Conservation (phyloP, 768 basidiomycete species). For the Macrocybe gigantea region DNA sequence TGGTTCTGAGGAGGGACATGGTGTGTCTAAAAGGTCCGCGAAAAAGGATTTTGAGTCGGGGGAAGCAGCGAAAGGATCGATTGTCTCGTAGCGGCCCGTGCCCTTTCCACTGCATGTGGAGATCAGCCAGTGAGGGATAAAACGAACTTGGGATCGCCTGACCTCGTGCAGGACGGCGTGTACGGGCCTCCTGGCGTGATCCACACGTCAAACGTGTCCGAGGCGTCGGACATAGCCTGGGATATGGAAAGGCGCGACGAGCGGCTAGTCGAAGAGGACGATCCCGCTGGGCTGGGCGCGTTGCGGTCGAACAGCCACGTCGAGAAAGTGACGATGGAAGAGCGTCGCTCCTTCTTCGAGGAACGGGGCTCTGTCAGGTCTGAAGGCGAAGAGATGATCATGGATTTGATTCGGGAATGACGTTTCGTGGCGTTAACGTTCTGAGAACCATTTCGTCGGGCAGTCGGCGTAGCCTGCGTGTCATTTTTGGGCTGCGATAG, state of each 20-base stretch:
- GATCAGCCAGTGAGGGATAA: too few species aligned
- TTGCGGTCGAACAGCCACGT: constrained; percentile 29
- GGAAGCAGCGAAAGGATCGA: constrained; percentile 36
- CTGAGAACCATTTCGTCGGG: constrained; percentile 9
- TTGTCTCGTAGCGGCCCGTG: constrained; percentile 14
- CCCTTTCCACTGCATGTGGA: not conserved
- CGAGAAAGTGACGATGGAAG: constrained; percentile 28
- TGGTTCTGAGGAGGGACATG: constrained; percentile 11
- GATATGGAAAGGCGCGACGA: constrained; percentile 10
- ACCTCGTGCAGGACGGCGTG: constrained; percentile 8
- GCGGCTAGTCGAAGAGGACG: constrained; percentile 13
- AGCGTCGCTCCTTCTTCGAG: constrained; percentile 19
- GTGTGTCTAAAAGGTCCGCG: constrained; percentile 29
- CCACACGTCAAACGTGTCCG: constrained; percentile 23
- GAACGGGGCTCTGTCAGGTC: constrained; percentile 4
- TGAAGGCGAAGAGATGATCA: constrained; percentile 15
- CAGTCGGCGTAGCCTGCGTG: constrained; percentile 5
- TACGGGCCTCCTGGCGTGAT: constrained; percentile 26
- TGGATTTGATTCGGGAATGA: constrained; percentile 22
- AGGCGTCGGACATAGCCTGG: constrained; percentile 7
- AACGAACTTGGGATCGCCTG: too few species aligned
- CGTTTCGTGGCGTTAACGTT: constrained; percentile 11
- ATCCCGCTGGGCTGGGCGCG: constrained; percentile 15
- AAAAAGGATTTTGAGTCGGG: constrained; percentile 39
- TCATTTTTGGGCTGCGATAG: constrained; percentile 1